A percentile compares a stretch with the other conserved stretches of the same genome.
phyloP scores from a whole-genome alignment of 2,329 filamentous ascomycete species.

The Aspergillus phoenicis region DNA sequence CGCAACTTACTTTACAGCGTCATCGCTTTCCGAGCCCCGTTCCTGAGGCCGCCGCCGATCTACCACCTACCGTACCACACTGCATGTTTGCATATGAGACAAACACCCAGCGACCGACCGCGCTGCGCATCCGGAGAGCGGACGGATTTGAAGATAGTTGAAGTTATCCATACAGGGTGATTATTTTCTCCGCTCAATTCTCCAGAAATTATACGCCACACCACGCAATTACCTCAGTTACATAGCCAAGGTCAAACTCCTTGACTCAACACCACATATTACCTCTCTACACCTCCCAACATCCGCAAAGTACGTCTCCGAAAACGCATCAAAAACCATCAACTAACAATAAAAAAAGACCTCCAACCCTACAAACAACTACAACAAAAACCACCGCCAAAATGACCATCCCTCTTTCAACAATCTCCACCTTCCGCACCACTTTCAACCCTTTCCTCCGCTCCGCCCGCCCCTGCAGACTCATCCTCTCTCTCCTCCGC shows the following conservation, averaged over 20 bases:
- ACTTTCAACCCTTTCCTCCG: constrained; percentile 91
- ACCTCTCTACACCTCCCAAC: neutral
- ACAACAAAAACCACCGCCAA: constrained; percentile 15
- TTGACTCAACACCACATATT: neutral
- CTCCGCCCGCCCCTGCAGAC: constrained; percentile 76
- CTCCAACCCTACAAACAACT: neutral
- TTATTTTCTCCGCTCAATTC: constrained; percentile 15
- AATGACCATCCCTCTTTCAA: constrained; percentile 45
- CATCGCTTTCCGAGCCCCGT: constrained; percentile 22
- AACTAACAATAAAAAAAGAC: neutral
- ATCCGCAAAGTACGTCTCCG: neutral
- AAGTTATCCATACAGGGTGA: neutral
- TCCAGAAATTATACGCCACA: neutral
- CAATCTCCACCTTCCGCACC: constrained; percentile 73
- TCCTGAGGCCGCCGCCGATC: constrained; percentile 25
- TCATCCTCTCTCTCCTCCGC: constrained; percentile 85
- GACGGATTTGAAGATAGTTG: no score
- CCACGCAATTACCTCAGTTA: neutral
- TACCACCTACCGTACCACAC: neutral
- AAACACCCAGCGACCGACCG: constrained; percentile 27
- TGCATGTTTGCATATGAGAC: constrained; percentile 33
- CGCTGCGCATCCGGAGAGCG: constrained; percentile 8
- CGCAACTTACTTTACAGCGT: constrained; percentile 23
- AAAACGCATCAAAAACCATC: neutral
- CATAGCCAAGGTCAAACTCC: neutral